phyloP scores from a whole-genome alignment of 73 alveolate genomes.

The Paramecium caudatum region DNA sequence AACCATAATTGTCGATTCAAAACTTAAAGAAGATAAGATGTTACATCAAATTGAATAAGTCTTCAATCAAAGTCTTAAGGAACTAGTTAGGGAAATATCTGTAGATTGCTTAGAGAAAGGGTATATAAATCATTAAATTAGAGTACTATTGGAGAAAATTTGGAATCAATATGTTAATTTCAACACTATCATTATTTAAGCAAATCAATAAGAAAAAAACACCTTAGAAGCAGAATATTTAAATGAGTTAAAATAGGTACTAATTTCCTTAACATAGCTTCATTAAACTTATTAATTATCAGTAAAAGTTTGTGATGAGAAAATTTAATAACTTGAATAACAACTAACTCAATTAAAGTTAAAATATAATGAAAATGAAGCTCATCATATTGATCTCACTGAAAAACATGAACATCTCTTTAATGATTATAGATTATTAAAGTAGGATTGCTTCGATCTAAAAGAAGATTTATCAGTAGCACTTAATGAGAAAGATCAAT shows the following conservation, averaged over 20 bases:
- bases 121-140: not conserved
- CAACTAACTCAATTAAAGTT: not conserved
- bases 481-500: not conserved
- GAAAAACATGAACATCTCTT: not conserved
- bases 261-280: not conserved
- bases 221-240: conserved; percentile 20
- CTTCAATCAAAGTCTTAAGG: conserved; percentile 52
- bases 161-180: conserved; percentile 48
- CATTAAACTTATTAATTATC: conserved; percentile 48
- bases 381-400: not conserved
- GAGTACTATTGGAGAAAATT: conserved; percentile 59
- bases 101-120: conserved; percentile 54
- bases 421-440: not conserved
- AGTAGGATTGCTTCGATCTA: not conserved
- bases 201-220: not conserved
- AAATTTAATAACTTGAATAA: not conserved
- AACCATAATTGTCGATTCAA: not conserved
- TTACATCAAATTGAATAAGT: conserved; percentile 38
- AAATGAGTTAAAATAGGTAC: conserved; percentile 27
- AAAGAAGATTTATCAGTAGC: not conserved
- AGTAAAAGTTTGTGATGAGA: not conserved
- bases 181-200: not conserved
- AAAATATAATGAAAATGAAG: not conserved
- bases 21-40: conserved; percentile 12
- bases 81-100: conserved; percentile 46